Conservation (phyloP, 148 eudicot genomes). For the Rhododendron ovatum region DNA sequence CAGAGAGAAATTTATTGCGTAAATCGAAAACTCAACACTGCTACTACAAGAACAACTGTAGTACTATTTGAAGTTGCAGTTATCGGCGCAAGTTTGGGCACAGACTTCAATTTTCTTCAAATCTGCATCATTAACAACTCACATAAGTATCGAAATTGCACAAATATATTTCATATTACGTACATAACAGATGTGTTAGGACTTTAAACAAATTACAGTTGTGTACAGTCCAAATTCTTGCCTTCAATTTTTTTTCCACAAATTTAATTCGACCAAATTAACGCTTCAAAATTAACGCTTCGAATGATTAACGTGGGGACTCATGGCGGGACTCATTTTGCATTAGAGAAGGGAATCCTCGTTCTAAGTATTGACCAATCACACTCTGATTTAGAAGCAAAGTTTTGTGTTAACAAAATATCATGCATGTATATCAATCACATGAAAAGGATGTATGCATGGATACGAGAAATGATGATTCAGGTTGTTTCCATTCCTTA, state of each 20-base stretch:
- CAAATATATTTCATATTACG: too few species aligned
- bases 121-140: neutral
- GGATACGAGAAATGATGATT: neutral
- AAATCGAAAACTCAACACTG: too few species aligned
- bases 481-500: neutral
- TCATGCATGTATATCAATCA: too few species aligned
- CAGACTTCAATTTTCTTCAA: neutral
- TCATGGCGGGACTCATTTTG: neutral
- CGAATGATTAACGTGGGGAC: too few species aligned
- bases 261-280: neutral
- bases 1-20: too few species aligned
- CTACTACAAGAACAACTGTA: too few species aligned
- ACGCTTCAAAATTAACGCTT: neutral
- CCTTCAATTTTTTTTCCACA: neutral
- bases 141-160: neutral
- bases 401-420: neutral
- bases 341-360: neutral
- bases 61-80: neutral
- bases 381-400: neutral
- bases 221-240: neutral
- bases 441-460: too few species aligned
- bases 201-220: too few species aligned
- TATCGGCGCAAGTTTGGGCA: neutral
- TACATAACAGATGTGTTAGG: neutral
- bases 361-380: neutral